These are phyloP conservation scores for Entrophospora sp. DNA, from an alignment of 192 early-diverging fungal genomes.

Conservation along the genomic window DNA sequence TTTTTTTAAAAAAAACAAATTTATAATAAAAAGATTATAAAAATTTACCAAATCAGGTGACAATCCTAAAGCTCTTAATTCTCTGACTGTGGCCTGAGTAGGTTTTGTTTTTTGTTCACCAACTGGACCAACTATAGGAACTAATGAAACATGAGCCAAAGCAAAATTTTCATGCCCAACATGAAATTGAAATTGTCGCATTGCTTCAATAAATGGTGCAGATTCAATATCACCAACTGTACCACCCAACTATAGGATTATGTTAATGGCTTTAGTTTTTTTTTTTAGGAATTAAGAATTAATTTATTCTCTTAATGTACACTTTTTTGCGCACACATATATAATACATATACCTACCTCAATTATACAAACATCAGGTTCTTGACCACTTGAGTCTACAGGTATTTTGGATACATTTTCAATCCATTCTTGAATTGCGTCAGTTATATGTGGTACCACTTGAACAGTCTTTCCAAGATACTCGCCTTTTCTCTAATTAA, in stretches of 20 bases:
- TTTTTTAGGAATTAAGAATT: no score
- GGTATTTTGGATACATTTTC: constrained; percentile 85
- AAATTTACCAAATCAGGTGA: constrained; percentile 79
- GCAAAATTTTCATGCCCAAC: constrained; percentile 98
- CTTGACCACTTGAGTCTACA: constrained; percentile 67
- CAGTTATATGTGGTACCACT: constrained; percentile 94
- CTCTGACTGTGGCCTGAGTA: constrained; percentile 88
- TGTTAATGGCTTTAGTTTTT: no score
- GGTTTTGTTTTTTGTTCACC: constrained; percentile 99
- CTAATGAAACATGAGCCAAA: constrained; percentile 92
- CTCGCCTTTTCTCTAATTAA: no score
- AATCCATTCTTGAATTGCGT: constrained; percentile 96
- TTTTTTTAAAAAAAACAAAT: no score
- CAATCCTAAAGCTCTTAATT: constrained; percentile 88
- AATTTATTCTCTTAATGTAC: no score
- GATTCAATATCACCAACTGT: constrained; percentile 98
- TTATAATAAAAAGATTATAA: no score
- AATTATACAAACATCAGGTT: constrained; percentile 94
- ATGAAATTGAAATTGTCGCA: constrained; percentile 99
- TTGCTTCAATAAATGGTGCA: constrained; percentile 95
- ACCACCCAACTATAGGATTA: constrained; percentile 58
- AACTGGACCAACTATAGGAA: constrained; percentile 93
- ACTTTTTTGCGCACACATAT: no score
- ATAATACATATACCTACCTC: no score
- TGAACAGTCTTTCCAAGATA: no score